phyloP scores from a whole-genome alignment of 1,139 yeast species.

The Hemisphaericaspora subhashii region DNA sequence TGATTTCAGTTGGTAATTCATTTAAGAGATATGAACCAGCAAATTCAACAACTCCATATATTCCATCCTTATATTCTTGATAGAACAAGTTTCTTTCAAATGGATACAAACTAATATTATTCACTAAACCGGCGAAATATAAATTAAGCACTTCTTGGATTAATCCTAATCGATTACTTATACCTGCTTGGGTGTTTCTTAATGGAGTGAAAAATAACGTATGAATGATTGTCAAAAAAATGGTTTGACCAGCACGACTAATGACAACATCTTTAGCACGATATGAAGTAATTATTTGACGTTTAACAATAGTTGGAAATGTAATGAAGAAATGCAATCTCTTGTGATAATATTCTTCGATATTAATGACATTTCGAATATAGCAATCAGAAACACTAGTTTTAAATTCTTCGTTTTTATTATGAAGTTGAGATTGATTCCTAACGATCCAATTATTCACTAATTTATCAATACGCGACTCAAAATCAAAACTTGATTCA shows the following conservation, averaged over 20 bases:
- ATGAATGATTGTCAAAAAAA: constrained; percentile 63
- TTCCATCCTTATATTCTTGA: constrained; percentile 74
- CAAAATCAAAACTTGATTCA: constrained; percentile 30
- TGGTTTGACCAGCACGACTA: constrained; percentile 67
- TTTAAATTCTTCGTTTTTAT: background rate
- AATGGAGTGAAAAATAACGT: constrained; percentile 73
- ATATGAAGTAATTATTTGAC: constrained; percentile 48
- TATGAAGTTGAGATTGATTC: background rate
- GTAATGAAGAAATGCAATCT: constrained; percentile 26
- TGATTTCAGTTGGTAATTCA: constrained; percentile 72
- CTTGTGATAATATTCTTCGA: constrained; percentile 20
- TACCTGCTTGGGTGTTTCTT: constrained; percentile 51
- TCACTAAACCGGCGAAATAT: constrained; percentile 78
- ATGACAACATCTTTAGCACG: constrained; percentile 63
- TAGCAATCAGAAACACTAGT: constrained; percentile 5
- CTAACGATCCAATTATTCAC: constrained; percentile 35
- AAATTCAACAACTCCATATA: constrained; percentile 68
- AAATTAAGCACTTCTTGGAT: constrained; percentile 72
- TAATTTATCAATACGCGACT: constrained; percentile 34
- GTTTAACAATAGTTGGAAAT: constrained; percentile 29
- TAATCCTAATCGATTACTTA: constrained; percentile 66
- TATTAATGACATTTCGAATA: constrained; percentile 16
- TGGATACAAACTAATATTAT: constrained; percentile 75
- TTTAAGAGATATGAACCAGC: constrained; percentile 62
- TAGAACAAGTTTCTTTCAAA: constrained; percentile 72